phyloP scores from a whole-genome alignment of 768 basidiomycete genomes.

The Kwoniella bestiolae region DNA sequence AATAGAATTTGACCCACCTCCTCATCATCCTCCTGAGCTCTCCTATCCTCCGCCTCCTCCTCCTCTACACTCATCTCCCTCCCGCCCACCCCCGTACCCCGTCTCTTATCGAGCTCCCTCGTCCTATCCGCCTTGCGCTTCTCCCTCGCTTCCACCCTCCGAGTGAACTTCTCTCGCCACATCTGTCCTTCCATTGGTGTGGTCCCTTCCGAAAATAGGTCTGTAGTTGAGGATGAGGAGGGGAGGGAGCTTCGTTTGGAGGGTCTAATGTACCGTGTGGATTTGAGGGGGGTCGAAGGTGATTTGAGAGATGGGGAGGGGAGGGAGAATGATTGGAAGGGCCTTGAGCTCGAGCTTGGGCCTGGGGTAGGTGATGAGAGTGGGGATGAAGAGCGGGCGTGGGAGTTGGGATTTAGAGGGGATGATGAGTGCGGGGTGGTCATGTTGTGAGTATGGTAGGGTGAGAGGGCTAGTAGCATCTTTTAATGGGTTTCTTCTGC shows the following conservation, averaged over 20 bases:
- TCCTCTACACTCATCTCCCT: constrained; percentile 20
- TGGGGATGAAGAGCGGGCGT: constrained; percentile 27
- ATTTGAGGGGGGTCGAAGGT: constrained; percentile 3
- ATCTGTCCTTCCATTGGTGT: constrained; percentile 44
- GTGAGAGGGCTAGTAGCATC: constrained; percentile 12
- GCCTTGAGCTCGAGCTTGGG: constrained; percentile 13
- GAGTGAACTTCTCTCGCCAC: constrained; percentile 41
- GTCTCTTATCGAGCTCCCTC: constrained; percentile 29
- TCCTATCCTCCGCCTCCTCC: constrained; percentile 45
- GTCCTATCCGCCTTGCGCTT: constrained; percentile 30
- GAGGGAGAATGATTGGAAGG: constrained; percentile 12
- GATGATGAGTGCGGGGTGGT: constrained; percentile 30
- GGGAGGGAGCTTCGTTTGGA: constrained; percentile 5
- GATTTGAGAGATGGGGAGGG: constrained; percentile 7
- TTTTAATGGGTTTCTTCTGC: not conserved
- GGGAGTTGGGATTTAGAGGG: constrained; percentile 30
- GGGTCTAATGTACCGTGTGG: not conserved
- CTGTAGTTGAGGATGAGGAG: constrained; percentile 2
- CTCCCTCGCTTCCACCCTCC: constrained; percentile 41
- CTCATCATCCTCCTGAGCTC: constrained; percentile 50
- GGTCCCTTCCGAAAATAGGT: constrained; percentile 32
- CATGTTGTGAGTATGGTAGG: constrained; percentile 3
- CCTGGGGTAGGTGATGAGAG: constrained; percentile 30
- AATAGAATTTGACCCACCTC: constrained; percentile 32
- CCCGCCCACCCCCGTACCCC: constrained; percentile 10